Evolutionary conservation across 305 asterid genomes (phyloP).

Genomic region (Solanum hybrid): DNA sequence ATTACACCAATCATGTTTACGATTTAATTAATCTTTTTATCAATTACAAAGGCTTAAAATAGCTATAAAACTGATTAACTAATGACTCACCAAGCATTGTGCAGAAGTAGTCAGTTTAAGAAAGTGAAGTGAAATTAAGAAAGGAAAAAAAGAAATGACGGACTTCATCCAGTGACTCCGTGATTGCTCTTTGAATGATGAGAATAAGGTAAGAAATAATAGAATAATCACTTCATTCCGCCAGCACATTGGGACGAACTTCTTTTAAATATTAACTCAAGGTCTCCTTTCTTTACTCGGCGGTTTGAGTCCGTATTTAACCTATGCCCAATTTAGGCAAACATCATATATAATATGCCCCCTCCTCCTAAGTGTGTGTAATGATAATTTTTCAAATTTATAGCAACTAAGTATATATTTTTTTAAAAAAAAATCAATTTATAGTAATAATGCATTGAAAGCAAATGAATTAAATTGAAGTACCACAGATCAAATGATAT

Average conservation of each 20-base stretch:
- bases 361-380: background rate
- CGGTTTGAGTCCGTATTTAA: background rate
- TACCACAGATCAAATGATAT: background rate
- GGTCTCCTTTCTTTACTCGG: background rate
- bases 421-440: no score
- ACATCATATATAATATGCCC: background rate
- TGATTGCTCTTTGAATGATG: background rate
- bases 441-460: background rate
- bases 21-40: background rate
- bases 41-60: background rate
- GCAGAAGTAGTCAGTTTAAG: background rate
- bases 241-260: background rate
- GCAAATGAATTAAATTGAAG: background rate
- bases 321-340: background rate
- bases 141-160: background rate
- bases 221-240: background rate
- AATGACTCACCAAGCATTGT: background rate
- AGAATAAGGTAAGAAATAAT: background rate
- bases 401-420: background rate
- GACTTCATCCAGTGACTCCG: background rate
- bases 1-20: background rate
- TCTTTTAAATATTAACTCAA: background rate
- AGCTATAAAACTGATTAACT: background rate
- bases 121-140: background rate
- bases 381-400: background rate